Percentiles rank a stretch among this genome's conserved stretches.
phyloP scores from a whole-genome alignment of 1,284 basidiomycete species.

The Taiwanofungus camphoratus region DNA sequence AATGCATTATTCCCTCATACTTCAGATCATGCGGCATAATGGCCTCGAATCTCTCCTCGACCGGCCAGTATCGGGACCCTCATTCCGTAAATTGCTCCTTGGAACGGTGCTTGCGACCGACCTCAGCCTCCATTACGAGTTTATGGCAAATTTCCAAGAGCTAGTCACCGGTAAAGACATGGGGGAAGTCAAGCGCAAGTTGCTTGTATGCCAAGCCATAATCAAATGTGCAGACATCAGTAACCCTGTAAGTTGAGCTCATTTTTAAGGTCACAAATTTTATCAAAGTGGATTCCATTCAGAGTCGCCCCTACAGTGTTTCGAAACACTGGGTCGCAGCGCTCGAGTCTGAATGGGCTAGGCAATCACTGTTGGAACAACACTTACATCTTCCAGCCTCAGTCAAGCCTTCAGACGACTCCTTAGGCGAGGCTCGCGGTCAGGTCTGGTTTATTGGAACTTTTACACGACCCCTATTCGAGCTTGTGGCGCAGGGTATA shows the following conservation, averaged over 20 bases:
- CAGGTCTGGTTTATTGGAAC: constrained; percentile 88
- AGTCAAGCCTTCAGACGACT: constrained; percentile 55
- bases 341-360: constrained; percentile 83
- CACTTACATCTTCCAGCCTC: constrained; percentile 75
- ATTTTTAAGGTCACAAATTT: background rate
- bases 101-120: constrained; percentile 87
- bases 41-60: constrained; percentile 67
- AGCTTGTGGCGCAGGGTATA: constrained; percentile 65
- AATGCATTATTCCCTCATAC: constrained; percentile 84
- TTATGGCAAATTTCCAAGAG: constrained; percentile 64
- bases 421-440: constrained; percentile 71
- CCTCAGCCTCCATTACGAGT: constrained; percentile 84
- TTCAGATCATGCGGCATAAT: constrained; percentile 78
- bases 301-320: constrained; percentile 88
- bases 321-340: constrained; percentile 89
- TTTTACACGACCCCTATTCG: constrained; percentile 80
- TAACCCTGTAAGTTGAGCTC: constrained; percentile 70
- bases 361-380: constrained; percentile 78
- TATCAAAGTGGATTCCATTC: constrained; percentile 9
- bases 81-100: constrained; percentile 69
- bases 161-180: constrained; percentile 39
- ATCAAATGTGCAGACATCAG: constrained; percentile 97
- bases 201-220: constrained; percentile 82
- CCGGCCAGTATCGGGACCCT: constrained; percentile 40
- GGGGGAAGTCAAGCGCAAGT: constrained; percentile 42